Evolutionary conservation across 768 basidiomycete species (phyloP), one percentile per base, ranked within the genome.

Genomic region (Russula emetica): DNA sequence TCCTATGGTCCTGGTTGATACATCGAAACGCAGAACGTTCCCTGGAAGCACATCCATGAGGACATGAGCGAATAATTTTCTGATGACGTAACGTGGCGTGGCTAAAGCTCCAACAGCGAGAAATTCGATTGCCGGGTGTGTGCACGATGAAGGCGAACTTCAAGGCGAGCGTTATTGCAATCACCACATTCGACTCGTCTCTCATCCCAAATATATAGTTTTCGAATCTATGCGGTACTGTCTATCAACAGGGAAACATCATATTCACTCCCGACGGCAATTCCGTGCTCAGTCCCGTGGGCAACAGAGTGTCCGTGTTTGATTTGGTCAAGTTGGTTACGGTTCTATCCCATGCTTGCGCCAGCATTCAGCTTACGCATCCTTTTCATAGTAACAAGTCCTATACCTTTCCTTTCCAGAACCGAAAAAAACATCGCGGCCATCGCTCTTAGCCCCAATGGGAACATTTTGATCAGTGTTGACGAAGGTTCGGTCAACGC

Each of bases 221-320:
- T 72, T 89, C 90, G 63, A 98, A 97, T 76, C 83, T 98, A 38
- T 94, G 92, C 67, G 96, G 96, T 6, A 97, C 96, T 0, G 96
- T 98, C 9, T 98, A 98, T 75, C 80, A 84, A 47, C 93, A 97
- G 70, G 97, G 97, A 30, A 98, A 98, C 71, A 80, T 98, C 20
- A 67, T 94, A 22, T 99, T 98, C 74, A 94, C 93, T 0, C 83
- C 89, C 0, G 95, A 98, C 78, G 97, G 95, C 8, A 96, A 97
- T 74, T 87, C 87, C 2, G 80, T 98, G 16, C 80, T 98, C 63
- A 94, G 91, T 74, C 96, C 97, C 0, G 95, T 99, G 2, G 96
- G 97, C 51, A 98, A 98, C 74, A 83, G 97, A 30, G 92, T 98
- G 18, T 92, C 94, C 3, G 91, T 96, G 9, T 99, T 98, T 73